Evolutionary conservation across 2,329 filamentous ascomycete genomes (phyloP), one percentile per base, ranked within the genome.

Genomic region (Aaosphaeria pasadenensis): DNA sequence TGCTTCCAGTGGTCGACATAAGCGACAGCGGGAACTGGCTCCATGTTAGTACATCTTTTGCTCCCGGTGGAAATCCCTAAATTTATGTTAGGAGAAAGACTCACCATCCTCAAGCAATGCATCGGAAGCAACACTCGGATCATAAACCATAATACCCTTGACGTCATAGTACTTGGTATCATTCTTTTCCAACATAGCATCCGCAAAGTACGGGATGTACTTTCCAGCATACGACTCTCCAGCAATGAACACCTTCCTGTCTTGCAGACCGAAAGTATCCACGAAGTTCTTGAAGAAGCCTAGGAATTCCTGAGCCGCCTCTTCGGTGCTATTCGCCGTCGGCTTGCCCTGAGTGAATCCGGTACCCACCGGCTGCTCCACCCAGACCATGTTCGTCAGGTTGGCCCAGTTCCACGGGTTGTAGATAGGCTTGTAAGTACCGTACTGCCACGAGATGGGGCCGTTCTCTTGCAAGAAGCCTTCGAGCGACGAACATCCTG

Each of bases 241-340:
- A 0, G 86, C 79, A 48, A 94, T 80, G 66, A 87, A 92, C 7
- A 90, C 78, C 54, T 87, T 87, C 58, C 80, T 82, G 9, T 79
- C 78, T 17, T 87, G 77, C 65, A 90, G 72, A 9, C 71, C 74
- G 56, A 91, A 91, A 0, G 83, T 84, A 32, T 88, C 76, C 49
- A 89, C 72, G 57, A 90, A 91, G 71, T 89, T 89, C 72, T 86
- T 85, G 78, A 84, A 91, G 71, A 90, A 94, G 43, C 86, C 86
- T 11, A 87, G 74, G 64, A 92, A 90, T 56, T 91, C 81, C n/a
- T 73, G 69, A 0, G 86, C 86, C 1, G 87, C 77, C 54, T 90
- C 86, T 30, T 82, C 78, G 55, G 89, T 84, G 56, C 79, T 81
- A 4, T 75, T 82, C 7, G 86, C 86, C 0, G 79, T 87, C 4